Conservation (phyloP, 345 rosid species). For the Brassica rapa region DNA sequence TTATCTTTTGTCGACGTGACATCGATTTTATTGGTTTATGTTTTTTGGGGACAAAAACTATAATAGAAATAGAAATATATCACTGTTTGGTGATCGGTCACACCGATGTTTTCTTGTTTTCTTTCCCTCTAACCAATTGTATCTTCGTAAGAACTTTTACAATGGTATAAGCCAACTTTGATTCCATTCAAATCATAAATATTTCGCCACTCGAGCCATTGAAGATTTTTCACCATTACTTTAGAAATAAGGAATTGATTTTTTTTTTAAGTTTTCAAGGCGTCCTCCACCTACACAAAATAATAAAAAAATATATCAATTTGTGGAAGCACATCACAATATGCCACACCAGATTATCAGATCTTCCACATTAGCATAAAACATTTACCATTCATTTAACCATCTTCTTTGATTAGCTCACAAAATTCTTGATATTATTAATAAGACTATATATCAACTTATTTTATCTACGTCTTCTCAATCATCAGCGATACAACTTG, state of each 20-base stretch:
- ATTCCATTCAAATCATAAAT: slow-evolving; percentile 15
- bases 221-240: background rate
- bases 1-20: slow-evolving; percentile 27
- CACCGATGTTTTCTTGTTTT: slow-evolving; percentile 31
- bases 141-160: background rate
- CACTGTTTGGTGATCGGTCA: slow-evolving; percentile 31
- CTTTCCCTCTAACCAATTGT: background rate
- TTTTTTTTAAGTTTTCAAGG: too few species aligned
- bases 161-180: slow-evolving; percentile 11
- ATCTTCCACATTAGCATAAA: too few species aligned
- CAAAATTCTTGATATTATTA: too few species aligned
- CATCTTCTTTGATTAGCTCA: too few species aligned
- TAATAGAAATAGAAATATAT: background rate
- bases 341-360: too few species aligned
- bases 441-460: too few species aligned
- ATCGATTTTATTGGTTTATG: slow-evolving; percentile 17
- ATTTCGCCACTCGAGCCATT: background rate
- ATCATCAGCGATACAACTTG: too few species aligned
- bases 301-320: too few species aligned
- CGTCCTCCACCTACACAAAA: too few species aligned
- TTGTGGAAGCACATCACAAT: too few species aligned
- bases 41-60: background rate
- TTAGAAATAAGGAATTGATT: background rate
- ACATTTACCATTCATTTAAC: too few species aligned
- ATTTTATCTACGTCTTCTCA: too few species aligned